Percentiles rank a stretch among this genome's conserved stretches.
Conservation (phyloP, 208 protist species). For the Acanthamoeba culbertsoni region DNA sequence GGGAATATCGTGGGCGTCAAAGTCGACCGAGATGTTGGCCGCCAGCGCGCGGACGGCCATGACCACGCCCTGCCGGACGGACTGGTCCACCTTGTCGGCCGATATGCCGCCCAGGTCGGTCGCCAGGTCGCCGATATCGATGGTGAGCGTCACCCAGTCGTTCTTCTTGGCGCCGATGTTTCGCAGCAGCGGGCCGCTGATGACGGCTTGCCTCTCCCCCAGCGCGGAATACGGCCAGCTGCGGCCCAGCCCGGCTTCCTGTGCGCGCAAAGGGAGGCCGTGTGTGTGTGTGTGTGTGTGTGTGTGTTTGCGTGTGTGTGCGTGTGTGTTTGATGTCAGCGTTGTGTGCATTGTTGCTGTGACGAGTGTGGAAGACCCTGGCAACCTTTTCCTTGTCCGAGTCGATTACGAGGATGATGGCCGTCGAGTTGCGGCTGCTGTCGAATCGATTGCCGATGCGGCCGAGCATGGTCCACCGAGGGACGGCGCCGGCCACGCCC, state of each 20-base stretch:
- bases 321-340: no score
- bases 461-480: conserved; percentile 58
- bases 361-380: neutral
- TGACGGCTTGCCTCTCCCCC: conserved; percentile 86
- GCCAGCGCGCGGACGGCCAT: neutral
- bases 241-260: conserved; percentile 86
- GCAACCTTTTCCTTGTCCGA: conserved; percentile 76
- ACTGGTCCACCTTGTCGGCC: neutral
- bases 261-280: neutral
- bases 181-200: conserved; percentile 83
- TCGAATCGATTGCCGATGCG: conserved; percentile 51
- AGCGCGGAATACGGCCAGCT: conserved; percentile 86
- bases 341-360: no score
- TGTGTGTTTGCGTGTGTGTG: no score
- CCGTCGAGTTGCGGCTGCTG: conserved; percentile 12
- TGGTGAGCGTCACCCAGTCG: conserved; percentile 80
- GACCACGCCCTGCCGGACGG: neutral
- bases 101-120: conserved; percentile 22
- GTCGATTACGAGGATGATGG: conserved; percentile 86
- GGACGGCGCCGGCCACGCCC: neutral
- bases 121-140: conserved; percentile 35
- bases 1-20: neutral
- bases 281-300: no score
- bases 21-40: neutral
- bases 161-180: conserved; percentile 82